A percentile compares a stretch with the other conserved stretches of the same genome.
These are phyloP conservation scores for Pichia pseudocactophila DNA, from an alignment of 805 yeast species.

Conservation along the genomic window DNA sequence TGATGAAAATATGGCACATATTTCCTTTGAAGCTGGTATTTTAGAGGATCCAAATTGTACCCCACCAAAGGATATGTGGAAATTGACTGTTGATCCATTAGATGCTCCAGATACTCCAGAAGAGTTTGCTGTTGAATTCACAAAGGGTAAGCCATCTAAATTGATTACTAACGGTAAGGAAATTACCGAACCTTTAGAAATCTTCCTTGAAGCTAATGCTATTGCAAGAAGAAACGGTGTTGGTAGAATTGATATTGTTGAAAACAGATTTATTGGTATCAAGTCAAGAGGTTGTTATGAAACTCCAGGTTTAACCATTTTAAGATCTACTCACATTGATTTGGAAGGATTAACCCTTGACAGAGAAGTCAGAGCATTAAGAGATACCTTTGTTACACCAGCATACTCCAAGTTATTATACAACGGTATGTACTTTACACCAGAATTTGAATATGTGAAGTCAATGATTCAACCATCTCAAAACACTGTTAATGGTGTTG, in stretches of 20 bases:
- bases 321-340: conserved; percentile 92
- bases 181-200: conserved; percentile 82
- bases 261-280: conserved; percentile 97
- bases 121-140: conserved; percentile 72
- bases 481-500: conserved; percentile 90
- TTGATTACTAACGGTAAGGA: conserved; percentile 48
- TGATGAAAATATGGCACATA: conserved; percentile 98
- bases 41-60: conserved; percentile 97
- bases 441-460: conserved; percentile 95
- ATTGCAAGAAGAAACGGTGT: conserved; percentile 99
- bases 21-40: conserved; percentile 98
- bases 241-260: conserved; percentile 98
- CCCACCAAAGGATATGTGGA: conserved; percentile 99
- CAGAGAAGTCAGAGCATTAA: conserved; percentile 93
- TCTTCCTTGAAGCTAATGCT: conserved; percentile 86
- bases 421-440: conserved; percentile 97
- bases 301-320: conserved; percentile 94
- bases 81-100: conserved; percentile 87
- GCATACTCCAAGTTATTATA: conserved; percentile 82
- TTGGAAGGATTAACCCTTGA: conserved; percentile 95
- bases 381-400: conserved; percentile 94
- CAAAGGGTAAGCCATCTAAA: conserved; percentile 82
- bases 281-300: conserved; percentile 99
- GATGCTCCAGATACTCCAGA: conserved; percentile 96
- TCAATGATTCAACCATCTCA: conserved; percentile 92